Evolutionary conservation across 2,329 filamentous ascomycete genomes (phyloP).

Genomic region (Aureobasidium sp.): DNA sequence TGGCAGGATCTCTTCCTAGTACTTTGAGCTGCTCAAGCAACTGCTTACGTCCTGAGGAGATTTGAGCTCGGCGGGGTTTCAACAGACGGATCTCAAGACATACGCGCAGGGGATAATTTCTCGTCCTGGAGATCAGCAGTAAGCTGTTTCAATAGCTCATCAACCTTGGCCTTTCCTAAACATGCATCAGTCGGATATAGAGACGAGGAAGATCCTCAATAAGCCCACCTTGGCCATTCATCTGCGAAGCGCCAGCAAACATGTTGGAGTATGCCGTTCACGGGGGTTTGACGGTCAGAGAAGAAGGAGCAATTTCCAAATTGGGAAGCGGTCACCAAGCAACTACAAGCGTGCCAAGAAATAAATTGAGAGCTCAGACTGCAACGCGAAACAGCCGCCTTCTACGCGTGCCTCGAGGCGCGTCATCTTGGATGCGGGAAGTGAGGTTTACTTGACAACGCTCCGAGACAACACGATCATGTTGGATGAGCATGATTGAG

Average conservation of each 20-base stretch:
- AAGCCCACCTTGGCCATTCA: background rate
- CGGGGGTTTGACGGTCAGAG: background rate
- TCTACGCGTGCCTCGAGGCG: background rate
- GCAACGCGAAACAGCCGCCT: background rate
- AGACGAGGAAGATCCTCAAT: background rate
- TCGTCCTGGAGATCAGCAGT: slow-evolving; percentile 53
- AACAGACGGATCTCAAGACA: slow-evolving; percentile 13
- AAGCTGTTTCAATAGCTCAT: slow-evolving; percentile 35
- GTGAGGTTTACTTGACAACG: slow-evolving; percentile 11
- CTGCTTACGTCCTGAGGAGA: slow-evolving; percentile 52
- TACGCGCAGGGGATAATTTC: slow-evolving; percentile 55
- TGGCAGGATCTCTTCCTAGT: slow-evolving; percentile 62
- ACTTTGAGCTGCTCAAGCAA: slow-evolving; percentile 63
- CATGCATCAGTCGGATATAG: background rate
- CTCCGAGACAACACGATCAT: slow-evolving; percentile 10
- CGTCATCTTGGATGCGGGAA: background rate
- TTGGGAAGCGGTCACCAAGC: slow-evolving; percentile 1
- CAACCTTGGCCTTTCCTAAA: slow-evolving; percentile 9
- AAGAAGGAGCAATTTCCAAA: slow-evolving; percentile 11
- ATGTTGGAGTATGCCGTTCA: background rate
- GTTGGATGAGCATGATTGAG: background rate
- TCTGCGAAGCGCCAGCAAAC: background rate
- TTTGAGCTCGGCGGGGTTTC: background rate
- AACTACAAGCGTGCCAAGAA: slow-evolving; percentile 10
- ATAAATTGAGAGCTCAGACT: background rate